Evolutionary conservation across 129 eudicot genomes (phyloP).

Genomic region (Daucus carota): DNA sequence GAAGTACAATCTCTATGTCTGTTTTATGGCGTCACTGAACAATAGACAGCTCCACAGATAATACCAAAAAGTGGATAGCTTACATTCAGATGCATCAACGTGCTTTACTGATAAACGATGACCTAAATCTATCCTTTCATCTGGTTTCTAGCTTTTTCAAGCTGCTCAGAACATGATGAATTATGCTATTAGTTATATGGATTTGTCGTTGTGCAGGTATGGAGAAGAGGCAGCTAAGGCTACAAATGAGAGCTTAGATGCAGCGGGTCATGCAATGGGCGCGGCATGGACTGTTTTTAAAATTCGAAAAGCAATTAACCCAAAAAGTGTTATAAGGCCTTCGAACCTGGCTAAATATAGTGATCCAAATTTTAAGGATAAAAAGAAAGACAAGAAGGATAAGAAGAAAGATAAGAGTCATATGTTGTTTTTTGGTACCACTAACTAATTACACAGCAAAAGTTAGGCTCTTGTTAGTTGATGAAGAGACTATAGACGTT

Average conservation of each 20-base stretch:
- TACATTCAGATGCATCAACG: background rate
- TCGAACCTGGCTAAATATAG: slow-evolving; percentile 40
- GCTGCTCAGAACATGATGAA: background rate
- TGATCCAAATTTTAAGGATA: slow-evolving; percentile 39
- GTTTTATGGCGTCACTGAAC: background rate
- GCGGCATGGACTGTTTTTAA: slow-evolving; percentile 94
- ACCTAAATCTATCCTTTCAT: background rate
- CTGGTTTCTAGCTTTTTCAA: background rate
- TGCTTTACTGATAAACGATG: background rate
- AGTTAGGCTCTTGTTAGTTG: slow-evolving; percentile 8
- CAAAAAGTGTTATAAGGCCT: slow-evolving; percentile 61
- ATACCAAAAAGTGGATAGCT: background rate
- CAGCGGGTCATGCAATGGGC: slow-evolving; percentile 87
- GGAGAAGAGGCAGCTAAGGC: slow-evolving; percentile 89
- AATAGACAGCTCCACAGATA: background rate
- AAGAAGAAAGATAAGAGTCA: slow-evolving; percentile 23
- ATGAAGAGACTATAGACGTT: background rate
- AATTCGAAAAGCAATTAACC: slow-evolving; percentile 72
- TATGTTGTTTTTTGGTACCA: background rate
- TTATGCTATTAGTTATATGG: background rate
- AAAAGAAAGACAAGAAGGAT: slow-evolving; percentile 25
- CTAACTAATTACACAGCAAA: background rate
- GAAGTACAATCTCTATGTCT: background rate
- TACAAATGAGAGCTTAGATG: slow-evolving; percentile 76
- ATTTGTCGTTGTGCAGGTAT: slow-evolving; percentile 38